Conservation (phyloP, 2,329 filamentous ascomycete genomes). For the Incumbomyces lentus region DNA sequence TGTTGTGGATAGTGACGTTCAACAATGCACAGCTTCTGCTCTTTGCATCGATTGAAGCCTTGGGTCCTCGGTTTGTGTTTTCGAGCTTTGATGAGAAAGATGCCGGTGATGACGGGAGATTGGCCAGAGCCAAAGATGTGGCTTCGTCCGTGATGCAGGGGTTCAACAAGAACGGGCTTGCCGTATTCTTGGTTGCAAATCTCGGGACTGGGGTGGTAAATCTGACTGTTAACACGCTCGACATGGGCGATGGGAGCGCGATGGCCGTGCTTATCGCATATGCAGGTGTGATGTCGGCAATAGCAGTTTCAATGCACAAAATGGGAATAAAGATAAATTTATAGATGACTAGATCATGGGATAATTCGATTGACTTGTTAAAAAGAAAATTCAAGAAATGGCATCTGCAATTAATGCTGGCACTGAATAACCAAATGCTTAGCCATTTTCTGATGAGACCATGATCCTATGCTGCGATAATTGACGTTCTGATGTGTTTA, state of each 20-base stretch:
- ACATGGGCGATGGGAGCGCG: constrained; percentile 52
- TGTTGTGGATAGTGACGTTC: constrained; percentile 86
- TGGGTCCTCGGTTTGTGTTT: constrained; percentile 25
- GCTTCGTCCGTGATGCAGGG: constrained; percentile 56
- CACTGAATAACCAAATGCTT: no score
- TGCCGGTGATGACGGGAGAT: constrained; percentile 39
- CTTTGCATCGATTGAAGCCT: constrained; percentile 66
- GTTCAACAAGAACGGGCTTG: constrained; percentile 80
- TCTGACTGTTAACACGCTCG: constrained; percentile 70
- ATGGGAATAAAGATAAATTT: constrained; percentile 26
- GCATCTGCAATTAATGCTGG: no score
- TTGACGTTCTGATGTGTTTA: no score
- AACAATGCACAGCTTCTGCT: constrained; percentile 73
- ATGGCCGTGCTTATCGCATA: constrained; percentile 71
- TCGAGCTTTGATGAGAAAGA: neutral
- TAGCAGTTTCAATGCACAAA: constrained; percentile 44
- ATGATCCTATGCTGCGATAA: no score
- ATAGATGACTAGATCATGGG: constrained; percentile 2
- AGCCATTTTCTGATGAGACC: no score
- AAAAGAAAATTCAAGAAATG: no score
- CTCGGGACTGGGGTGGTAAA: constrained; percentile 83
- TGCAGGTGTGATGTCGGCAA: constrained; percentile 52
- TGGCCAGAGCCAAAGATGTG: constrained; percentile 19
- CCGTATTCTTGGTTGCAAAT: constrained; percentile 78
- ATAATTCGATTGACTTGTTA: no score